phyloP scores from a whole-genome alignment of 176 grass and related monocot species.

The Oryza glumipatula region DNA sequence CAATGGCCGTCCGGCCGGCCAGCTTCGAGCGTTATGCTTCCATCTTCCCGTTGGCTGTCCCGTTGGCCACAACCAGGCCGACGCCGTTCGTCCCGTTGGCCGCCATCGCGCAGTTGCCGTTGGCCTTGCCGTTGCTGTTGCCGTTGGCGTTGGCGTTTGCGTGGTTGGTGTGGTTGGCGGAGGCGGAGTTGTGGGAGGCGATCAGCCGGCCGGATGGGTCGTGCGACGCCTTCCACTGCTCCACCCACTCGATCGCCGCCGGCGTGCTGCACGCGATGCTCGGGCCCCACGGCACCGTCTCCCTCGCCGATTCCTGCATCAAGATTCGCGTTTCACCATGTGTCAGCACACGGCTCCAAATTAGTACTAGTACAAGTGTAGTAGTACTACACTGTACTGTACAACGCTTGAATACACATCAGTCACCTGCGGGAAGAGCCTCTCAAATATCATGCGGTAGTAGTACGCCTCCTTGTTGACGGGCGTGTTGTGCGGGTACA shows the following conservation, averaged over 20 bases:
- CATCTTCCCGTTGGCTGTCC: conserved; percentile 35
- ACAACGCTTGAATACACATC: background rate
- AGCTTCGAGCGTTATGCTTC: conserved; percentile 6
- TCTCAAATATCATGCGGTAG: conserved; percentile 98
- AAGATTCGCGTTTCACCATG: background rate
- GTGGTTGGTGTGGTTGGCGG: conserved; percentile 27
- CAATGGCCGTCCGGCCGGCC: background rate
- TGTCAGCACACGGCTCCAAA: background rate
- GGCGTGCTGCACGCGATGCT: conserved; percentile 98
- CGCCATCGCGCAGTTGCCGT: background rate
- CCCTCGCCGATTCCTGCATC: conserved; percentile 79
- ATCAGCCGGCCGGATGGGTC: conserved; percentile 84
- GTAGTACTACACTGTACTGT: background rate
- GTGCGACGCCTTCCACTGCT: conserved; percentile 81
- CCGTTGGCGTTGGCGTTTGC: background rate
- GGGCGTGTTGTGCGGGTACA: conserved; percentile 85
- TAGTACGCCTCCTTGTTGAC: conserved; percentile 93
- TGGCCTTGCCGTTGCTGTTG: background rate
- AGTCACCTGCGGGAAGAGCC: conserved; percentile 91
- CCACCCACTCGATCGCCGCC: conserved; percentile 93
- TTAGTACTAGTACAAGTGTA: background rate
- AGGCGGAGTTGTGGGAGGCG: conserved; percentile 73
- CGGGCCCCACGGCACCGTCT: conserved; percentile 84
- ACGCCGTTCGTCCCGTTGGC: conserved; percentile 11
- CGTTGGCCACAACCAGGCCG: background rate